These are phyloP conservation scores for Stachybotrys chlorohalonatus DNA, from an alignment of 2,329 filamentous ascomycete species.

Conservation along the genomic window DNA sequence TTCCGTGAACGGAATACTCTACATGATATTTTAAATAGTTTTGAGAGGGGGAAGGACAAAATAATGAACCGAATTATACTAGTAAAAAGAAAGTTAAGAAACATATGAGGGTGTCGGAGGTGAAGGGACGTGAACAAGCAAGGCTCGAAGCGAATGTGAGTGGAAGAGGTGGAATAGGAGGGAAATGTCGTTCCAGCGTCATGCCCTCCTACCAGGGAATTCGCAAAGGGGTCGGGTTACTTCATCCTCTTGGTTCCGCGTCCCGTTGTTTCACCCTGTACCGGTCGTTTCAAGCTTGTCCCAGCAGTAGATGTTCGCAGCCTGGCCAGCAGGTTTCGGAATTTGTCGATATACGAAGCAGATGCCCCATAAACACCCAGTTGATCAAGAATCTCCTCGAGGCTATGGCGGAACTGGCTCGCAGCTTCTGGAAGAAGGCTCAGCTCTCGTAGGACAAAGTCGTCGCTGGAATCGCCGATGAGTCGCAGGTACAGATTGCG, in stretches of 20 bases:
- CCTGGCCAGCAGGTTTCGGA: conserved; percentile 20
- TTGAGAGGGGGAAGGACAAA: background rate
- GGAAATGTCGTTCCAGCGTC: background rate
- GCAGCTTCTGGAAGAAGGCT: conserved; percentile 32
- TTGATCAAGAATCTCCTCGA: conserved; percentile 22
- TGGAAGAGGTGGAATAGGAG: no score
- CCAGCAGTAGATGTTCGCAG: conserved; percentile 17
- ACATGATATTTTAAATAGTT: background rate
- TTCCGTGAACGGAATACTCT: no score
- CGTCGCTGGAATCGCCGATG: conserved; percentile 31
- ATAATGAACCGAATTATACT: background rate
- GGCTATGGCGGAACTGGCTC: conserved; percentile 30
- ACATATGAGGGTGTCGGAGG: background rate
- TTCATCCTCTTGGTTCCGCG: conserved; percentile 24
- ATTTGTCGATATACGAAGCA: conserved; percentile 24
- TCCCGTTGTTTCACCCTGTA: conserved; percentile 12
- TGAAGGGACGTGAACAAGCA: no score
- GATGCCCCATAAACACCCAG: conserved; percentile 24
- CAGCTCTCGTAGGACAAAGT: conserved; percentile 38
- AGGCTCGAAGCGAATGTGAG: no score
- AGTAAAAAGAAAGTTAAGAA: background rate
- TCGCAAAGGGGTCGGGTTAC: conserved; percentile 4
- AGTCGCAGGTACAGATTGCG: conserved; percentile 40
- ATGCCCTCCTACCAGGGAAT: background rate
- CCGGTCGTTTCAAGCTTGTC: conserved; percentile 22